Evolutionary conservation across 1,139 yeast genomes (phyloP), one percentile per base, ranked within the genome.

Genomic region (Scheffersomyces lignicola): DNA sequence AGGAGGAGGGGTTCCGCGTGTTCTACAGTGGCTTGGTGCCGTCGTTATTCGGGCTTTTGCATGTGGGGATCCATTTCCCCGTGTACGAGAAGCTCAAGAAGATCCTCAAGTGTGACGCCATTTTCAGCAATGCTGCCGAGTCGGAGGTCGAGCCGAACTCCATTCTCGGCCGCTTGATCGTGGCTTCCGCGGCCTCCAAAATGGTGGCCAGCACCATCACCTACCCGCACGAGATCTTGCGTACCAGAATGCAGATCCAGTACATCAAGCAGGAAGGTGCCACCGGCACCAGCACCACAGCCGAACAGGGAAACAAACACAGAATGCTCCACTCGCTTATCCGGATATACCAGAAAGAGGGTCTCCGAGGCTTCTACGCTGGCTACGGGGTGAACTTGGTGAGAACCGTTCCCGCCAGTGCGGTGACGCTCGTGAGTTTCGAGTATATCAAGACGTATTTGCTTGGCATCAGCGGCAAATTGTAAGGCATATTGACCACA

Each of bases 1-100:
- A 59, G 37, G 76, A 78, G 40, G 98, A 92, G 58, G 98, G 98
- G 1, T 13, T 84, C 1, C 55, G 67, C 31, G 90, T 89, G n/a
- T 88, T 92, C 49, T 92, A 92, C 59, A 78, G 94, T 31, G 98
- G 98, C 2, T 68, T 92, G 26, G 76, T 88, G 7, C 97, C 98
- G 1, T 90, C 97, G 0, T 68, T 90, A 40, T 79, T 92, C 49
- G 98, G 98, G 0, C 69, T 92, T 28, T 69, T 86, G 24, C 98
- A 92, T 59, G 98, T 92, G 26, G 98, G 97, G 1, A 85, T 92
- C 35, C 98, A 92, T 62, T 92, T 92, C 70, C 98, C 98, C 14
- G 80, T 89, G n/a, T 92, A 92, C 56, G 98, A 92, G 54, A 71
- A 78, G 47, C 65, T 92, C 45, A 92, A 92, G 54, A 58, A 56